These are phyloP conservation scores for Cystobasidiaceae sp. DNA, from an alignment of 1,284 basidiomycete species.

Conservation along the genomic window DNA sequence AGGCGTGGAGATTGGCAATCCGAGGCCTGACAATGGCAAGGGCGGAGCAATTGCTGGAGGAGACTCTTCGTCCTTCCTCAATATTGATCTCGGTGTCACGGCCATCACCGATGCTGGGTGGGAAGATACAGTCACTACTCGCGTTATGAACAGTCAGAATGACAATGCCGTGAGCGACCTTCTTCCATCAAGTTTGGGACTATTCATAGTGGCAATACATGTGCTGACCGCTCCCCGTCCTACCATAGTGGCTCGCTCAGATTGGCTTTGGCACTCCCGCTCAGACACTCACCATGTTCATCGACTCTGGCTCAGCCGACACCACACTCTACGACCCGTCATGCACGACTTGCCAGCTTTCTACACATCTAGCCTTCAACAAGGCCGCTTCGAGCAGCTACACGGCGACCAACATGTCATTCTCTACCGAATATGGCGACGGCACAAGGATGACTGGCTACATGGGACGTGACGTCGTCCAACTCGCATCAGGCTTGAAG, in stretches of 20 bases:
- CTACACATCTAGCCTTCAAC: constrained; percentile 9
- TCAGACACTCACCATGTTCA: constrained; percentile 20
- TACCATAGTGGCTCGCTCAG: constrained; percentile 19
- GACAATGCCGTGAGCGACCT: constrained; percentile 21
- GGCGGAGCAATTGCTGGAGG: background rate
- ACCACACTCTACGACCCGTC: constrained; percentile 6
- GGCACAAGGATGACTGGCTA: constrained; percentile 13
- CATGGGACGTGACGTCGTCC: constrained; percentile 8
- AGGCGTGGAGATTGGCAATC: too few relatives aligned
- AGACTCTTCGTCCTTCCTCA: background rate
- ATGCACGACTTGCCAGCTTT: constrained; percentile 22
- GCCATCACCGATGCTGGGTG: constrained; percentile 18
- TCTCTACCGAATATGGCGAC: constrained; percentile 19
- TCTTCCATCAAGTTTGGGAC: background rate
- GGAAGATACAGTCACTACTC: background rate
- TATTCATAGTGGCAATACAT: background rate
- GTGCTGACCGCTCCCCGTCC: background rate
- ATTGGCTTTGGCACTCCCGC: constrained; percentile 18
- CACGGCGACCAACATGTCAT: constrained; percentile 1
- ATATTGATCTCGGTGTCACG: background rate
- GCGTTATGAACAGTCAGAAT: constrained; percentile 21
- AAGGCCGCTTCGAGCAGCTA: constrained; percentile 4
- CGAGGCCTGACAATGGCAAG: too few relatives aligned
- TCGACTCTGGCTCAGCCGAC: constrained; percentile 28
- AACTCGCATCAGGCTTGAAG: background rate